Conservation (phyloP, 2,329 filamentous ascomycete genomes). For the Epichloe coenophiala region DNA sequence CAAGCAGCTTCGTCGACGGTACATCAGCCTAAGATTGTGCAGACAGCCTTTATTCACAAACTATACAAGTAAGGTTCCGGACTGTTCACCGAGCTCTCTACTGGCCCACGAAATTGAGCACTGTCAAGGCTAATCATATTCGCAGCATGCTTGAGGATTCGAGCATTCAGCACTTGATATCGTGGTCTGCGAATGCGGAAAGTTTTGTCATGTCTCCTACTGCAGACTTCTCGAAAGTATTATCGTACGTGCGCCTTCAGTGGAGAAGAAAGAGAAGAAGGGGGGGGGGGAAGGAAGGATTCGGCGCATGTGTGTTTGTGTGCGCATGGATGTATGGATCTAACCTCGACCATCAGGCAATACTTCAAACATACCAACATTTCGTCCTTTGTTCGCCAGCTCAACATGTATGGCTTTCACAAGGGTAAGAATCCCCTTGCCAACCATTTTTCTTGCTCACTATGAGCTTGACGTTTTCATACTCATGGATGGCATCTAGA, state of each 20-base stretch:
- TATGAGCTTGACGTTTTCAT: not conserved
- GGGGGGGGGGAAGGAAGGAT: no score
- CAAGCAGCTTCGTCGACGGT: slow-evolving; percentile 52
- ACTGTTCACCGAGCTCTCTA: not conserved
- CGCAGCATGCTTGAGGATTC: slow-evolving; percentile 89
- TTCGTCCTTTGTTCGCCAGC: slow-evolving; percentile 90
- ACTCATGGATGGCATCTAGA: slow-evolving; percentile 37
- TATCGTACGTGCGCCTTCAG: slow-evolving; percentile 55
- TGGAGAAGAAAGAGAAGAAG: no score
- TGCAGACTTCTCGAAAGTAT: slow-evolving; percentile 92
- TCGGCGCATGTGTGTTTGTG: not conserved
- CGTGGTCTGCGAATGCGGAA: slow-evolving; percentile 85
- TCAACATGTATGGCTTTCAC: slow-evolving; percentile 99
- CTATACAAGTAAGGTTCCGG: slow-evolving; percentile 69
- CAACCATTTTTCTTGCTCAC: not conserved
- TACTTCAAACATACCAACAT: slow-evolving; percentile 99
- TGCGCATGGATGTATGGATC: not conserved
- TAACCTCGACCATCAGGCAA: slow-evolving; percentile 44
- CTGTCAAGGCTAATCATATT: not conserved
- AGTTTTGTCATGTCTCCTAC: slow-evolving; percentile 99
- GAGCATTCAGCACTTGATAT: slow-evolving; percentile 87
- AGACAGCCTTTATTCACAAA: slow-evolving; percentile 98
- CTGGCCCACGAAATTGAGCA: not conserved
- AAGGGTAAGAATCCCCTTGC: slow-evolving; percentile 52
- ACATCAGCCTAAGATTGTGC: slow-evolving; percentile 92